A percentile compares a stretch with the other conserved stretches of the same genome.
phyloP scores from a whole-genome alignment of 1,284 basidiomycete species.

The Clitocybe nebularis region DNA sequence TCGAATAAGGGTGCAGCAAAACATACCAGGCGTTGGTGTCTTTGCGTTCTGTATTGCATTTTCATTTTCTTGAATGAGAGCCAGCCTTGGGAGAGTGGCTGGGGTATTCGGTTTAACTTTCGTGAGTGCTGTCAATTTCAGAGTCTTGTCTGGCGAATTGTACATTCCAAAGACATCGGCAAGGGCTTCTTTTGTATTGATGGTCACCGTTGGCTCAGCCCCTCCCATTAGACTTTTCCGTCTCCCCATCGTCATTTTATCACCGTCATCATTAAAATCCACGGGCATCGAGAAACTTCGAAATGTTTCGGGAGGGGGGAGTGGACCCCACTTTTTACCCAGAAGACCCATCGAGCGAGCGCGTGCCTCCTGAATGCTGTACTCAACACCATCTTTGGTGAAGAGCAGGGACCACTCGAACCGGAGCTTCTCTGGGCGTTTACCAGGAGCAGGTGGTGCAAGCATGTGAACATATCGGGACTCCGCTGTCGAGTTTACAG shows the following conservation, averaged over 20 bases:
- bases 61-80: slow-evolving; percentile 30
- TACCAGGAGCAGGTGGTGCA: slow-evolving; percentile 59
- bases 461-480: slow-evolving; percentile 66
- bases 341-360: slow-evolving; percentile 74
- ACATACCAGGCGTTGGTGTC: slow-evolving; percentile 33
- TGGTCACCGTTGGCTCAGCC: slow-evolving; percentile 39
- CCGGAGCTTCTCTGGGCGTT: slow-evolving; percentile 63
- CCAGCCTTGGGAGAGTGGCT: slow-evolving; percentile 25
- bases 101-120: slow-evolving; percentile 50
- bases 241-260: slow-evolving; percentile 35
- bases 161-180: slow-evolving; percentile 94
- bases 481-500: slow-evolving; percentile 33
- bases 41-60: slow-evolving; percentile 37
- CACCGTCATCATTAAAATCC: slow-evolving; percentile 52
- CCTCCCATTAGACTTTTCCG: slow-evolving; percentile 37
- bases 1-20: slow-evolving; percentile 8
- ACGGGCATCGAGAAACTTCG: slow-evolving; percentile 32
- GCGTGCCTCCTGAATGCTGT: slow-evolving; percentile 70
- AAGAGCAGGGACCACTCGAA: slow-evolving; percentile 68
- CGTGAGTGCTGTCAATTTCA: slow-evolving; percentile 53
- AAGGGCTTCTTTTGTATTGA: slow-evolving; percentile 74
- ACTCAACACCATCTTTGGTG: slow-evolving; percentile 64
- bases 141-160: slow-evolving; percentile 80
- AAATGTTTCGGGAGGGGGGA: slow-evolving; percentile 35
- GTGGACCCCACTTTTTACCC: slow-evolving; percentile 76